Percentiles rank a stretch among this genome's conserved stretches.
These are phyloP conservation scores for Amphibolis antarctica DNA, from an alignment of 106 monocot species.

Conservation along the genomic window DNA sequence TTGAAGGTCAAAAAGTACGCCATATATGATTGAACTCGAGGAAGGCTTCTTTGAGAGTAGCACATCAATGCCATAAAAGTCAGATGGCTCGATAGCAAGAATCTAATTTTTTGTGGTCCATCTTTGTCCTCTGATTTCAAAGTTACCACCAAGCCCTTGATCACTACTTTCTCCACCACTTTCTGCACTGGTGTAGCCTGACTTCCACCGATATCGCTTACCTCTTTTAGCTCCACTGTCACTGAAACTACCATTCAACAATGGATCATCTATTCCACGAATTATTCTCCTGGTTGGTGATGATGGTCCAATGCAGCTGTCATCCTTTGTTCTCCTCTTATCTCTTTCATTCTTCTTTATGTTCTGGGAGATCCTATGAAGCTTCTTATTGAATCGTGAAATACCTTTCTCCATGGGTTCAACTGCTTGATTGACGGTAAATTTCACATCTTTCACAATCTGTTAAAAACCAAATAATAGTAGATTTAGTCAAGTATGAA, in stretches of 20 bases:
- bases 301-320: slow-evolving; percentile 51
- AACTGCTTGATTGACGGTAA: slow-evolving; percentile 81
- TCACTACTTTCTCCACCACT: slow-evolving; percentile 86
- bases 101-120: slow-evolving; percentile 60
- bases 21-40: too few species aligned
- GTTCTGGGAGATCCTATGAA: slow-evolving; percentile 81
- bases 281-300: slow-evolving; percentile 37
- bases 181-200: slow-evolving; percentile 63
- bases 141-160: slow-evolving; percentile 34
- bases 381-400: slow-evolving; percentile 71
- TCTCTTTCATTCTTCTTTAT: slow-evolving; percentile 73
- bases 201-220: slow-evolving; percentile 35
- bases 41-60: too few species aligned
- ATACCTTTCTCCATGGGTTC: slow-evolving; percentile 91
- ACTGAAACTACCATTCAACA: slow-evolving; percentile 48
- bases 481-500: neutral
- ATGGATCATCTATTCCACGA: slow-evolving; percentile 83
- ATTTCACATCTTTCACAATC: slow-evolving; percentile 94
- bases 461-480: slow-evolving; percentile 5
- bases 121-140: slow-evolving; percentile 48
- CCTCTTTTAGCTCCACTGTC: slow-evolving; percentile 30
- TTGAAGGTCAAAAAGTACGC: too few species aligned
- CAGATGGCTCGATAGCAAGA: too few species aligned
- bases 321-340: slow-evolving; percentile 69
- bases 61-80: too few species aligned